Evolutionary conservation across 306 rosid genomes (phyloP), one percentile per base, ranked within the genome.

Genomic region (Trifolium fragiferum): DNA sequence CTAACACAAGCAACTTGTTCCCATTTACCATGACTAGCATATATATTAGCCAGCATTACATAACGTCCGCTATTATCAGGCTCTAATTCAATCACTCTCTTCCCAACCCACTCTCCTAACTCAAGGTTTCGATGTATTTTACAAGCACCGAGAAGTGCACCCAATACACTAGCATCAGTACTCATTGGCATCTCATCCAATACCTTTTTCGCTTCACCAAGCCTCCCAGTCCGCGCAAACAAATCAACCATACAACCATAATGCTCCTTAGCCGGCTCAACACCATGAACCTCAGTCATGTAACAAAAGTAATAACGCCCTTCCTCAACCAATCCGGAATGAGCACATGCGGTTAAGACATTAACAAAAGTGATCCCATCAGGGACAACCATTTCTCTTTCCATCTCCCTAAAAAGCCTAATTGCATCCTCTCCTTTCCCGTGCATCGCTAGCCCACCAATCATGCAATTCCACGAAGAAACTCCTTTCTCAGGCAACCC

Each of bases 41-140:
- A 20, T 54, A 54, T 20, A 20, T 54, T 54, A 10, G 61, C 61
- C 15, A 54, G 30, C 61, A 54, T 54, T 21, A 54, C 61, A 54
- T 54, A 54, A 20, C 61, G 32, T 54, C 61, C 61, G 21, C 32
- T 54, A 14, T 54, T 54, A 54, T 2, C 8, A 5, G 32, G 32
- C 32, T 54, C 32, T 54, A 54, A 32, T 54, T 54, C 61, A 54
- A 54, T 23, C 61, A 54, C 61, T 54, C 61, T 54, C 61, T 54
- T 54, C 7, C 61, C 61, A 9, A 54, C 7, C 32, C 15, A 54
- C 15, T 20, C 61, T 21, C 61, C 61, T 20, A 54, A 54, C 61
- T 54, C 32, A 8, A 54, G 13, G 32, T 54, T 54, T 23, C 61
- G n/a, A 4, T 54, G 61, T 14, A 54, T 54, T 54, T 54, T 54